Evolutionary conservation across 768 basidiomycete species (phyloP).

Genomic region (Pleurotus giganteus): DNA sequence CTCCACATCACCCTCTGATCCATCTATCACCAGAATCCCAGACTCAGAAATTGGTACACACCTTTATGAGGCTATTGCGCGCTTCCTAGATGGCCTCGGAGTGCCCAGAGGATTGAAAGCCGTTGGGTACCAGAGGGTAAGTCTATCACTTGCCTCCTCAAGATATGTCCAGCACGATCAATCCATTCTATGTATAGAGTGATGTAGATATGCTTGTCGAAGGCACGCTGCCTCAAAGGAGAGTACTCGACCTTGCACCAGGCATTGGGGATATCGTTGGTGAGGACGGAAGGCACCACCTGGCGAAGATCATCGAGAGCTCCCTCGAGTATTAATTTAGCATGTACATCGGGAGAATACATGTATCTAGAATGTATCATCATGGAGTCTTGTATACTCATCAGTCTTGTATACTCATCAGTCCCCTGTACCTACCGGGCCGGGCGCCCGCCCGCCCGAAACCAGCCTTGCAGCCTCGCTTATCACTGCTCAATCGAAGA

Average conservation of each 20-base stretch:
- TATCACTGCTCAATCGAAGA: no score
- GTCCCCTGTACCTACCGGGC: no score
- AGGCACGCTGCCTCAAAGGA: constrained; percentile 88
- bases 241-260: constrained; percentile 92
- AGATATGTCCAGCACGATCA: background rate
- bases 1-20: constrained; percentile 58
- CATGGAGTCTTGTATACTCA: no score
- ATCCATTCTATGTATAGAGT: constrained; percentile 29
- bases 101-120: constrained; percentile 86
- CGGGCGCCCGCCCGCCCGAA: no score
- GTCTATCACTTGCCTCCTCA: background rate
- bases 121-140: constrained; percentile 47
- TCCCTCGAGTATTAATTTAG: constrained; percentile 70
- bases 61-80: constrained; percentile 82
- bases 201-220: constrained; percentile 80
- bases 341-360: no score
- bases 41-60: constrained; percentile 78
- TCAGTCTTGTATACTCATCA: no score
- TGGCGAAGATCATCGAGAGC: constrained; percentile 76
- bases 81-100: constrained; percentile 81
- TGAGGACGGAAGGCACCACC: constrained; percentile 79
- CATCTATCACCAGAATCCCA: constrained; percentile 68
- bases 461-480: no score
- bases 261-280: constrained; percentile 82
- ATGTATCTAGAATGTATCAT: no score